Evolutionary conservation across 1,284 basidiomycete genomes (phyloP), one percentile per base, ranked within the genome.

Genomic region (Sporisorium scitamineum): DNA sequence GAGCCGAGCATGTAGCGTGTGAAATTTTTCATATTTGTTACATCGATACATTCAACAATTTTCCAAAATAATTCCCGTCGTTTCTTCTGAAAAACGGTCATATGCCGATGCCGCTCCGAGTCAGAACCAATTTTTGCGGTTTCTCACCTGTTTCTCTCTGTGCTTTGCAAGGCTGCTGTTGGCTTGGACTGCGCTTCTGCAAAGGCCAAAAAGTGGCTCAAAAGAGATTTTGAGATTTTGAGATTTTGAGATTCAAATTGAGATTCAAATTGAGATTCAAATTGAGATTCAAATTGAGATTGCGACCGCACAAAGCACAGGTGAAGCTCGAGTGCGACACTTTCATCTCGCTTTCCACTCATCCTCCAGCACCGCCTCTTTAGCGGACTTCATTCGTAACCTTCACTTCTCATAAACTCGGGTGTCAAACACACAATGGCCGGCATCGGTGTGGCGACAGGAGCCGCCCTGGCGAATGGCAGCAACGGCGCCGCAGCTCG

Each of bases 391-490:
- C n/a, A n/a, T n/a, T n/a, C n/a, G n/a, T n/a, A n/a, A n/a, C n/a
- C n/a, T n/a, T n/a, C n/a, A n/a, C n/a, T n/a, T n/a, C n/a, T n/a
- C n/a, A n/a, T n/a, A n/a, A n/a, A n/a, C n/a, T n/a, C n/a, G n/a
- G n/a, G n/a, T n/a, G n/a, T n/a, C 39, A 42, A 18, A 42, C 39
- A 27, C 29, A 26, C 24, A 24, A 71, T 66, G 69, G 69, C 69
- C 16, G 69, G 69, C 26, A 66, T 71, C 52, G 69, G 69, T 14
- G 59, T 71, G 22, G 69, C 62, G 29, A 71, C 69, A 39, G 69
- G 69, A 31, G 69, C 60, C 20, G 69, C 69, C 9, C 63, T 66
- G 47, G n/a, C 39, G 32, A 60, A 61, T 26, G 57, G 61, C 31
- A 51, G 3, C 47, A 31, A 45, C 26, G 45, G 53, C 18, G 5